phyloP scores from a whole-genome alignment of 2,329 filamentous ascomycete genomes.

The Pseudogymnoascus sp. region DNA sequence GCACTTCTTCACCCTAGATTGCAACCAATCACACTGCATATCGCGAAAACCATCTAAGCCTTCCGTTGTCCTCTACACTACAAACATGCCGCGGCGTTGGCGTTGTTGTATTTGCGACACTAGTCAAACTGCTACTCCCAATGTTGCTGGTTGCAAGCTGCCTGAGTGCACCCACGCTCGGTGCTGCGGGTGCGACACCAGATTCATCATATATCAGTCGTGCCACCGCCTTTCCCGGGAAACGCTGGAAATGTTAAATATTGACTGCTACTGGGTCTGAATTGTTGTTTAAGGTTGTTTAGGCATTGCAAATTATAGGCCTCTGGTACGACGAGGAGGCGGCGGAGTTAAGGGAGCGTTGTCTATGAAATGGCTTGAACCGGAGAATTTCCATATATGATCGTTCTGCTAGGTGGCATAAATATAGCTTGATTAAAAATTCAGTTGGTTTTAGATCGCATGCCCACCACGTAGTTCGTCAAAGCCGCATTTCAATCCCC shows the following conservation, averaged over 20 bases:
- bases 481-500: constrained; percentile 12
- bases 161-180: neutral
- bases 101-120: neutral
- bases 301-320: neutral
- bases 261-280: neutral
- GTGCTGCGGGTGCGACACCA: neutral
- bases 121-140: neutral
- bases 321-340: neutral
- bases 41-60: neutral
- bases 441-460: constrained; percentile 3
- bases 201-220: neutral
- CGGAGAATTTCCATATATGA: neutral
- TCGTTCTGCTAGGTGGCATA: too few species aligned
- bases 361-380: too few species aligned
- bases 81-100: neutral
- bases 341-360: neutral
- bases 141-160: neutral
- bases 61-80: neutral
- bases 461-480: constrained; percentile 7
- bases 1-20: neutral
- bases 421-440: neutral
- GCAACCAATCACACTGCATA: neutral
- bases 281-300: neutral
- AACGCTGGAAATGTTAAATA: neutral
- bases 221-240: neutral